These are phyloP conservation scores for Acer saccharum DNA, from an alignment of 345 rosid species.

Conservation along the genomic window DNA sequence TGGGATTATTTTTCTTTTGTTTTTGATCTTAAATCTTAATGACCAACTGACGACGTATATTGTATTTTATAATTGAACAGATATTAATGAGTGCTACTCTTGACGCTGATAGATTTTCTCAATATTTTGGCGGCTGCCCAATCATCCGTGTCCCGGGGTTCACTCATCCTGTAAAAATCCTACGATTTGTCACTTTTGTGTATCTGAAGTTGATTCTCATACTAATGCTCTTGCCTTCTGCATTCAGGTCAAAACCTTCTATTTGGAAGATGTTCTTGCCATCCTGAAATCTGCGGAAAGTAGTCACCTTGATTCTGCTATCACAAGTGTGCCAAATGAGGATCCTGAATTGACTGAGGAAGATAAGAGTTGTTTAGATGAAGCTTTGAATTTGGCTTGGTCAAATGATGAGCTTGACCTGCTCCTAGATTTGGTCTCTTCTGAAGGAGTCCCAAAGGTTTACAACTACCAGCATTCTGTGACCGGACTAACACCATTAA, in stretches of 20 bases:
- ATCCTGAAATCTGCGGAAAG: slow-evolving; percentile 58
- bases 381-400: slow-evolving; percentile 85
- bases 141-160: slow-evolving; percentile 86
- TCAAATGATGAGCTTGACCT: slow-evolving; percentile 76
- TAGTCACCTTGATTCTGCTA: slow-evolving; percentile 54
- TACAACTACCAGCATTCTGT: slow-evolving; percentile 76
- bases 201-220: slow-evolving; percentile 16
- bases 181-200: slow-evolving; percentile 3
- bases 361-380: slow-evolving; percentile 70
- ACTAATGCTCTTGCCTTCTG: slow-evolving; percentile 24
- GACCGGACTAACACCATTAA: slow-evolving; percentile 75
- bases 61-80: slow-evolving; percentile 37
- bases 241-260: slow-evolving; percentile 69
- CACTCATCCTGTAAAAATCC: slow-evolving; percentile 75
- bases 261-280: slow-evolving; percentile 85
- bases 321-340: slow-evolving; percentile 34
- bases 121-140: slow-evolving; percentile 97
- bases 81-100: slow-evolving; percentile 97
- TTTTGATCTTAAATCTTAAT: slow-evolving; percentile 10
- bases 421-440: slow-evolving; percentile 72
- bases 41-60: slow-evolving; percentile 7
- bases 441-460: slow-evolving; percentile 50
- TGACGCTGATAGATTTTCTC: slow-evolving; percentile 84
- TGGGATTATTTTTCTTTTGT: not conserved
- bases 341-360: slow-evolving; percentile 57